Evolutionary conservation across 2,329 filamentous ascomycete species (phyloP).

Genomic region (Orbilia quercus): DNA sequence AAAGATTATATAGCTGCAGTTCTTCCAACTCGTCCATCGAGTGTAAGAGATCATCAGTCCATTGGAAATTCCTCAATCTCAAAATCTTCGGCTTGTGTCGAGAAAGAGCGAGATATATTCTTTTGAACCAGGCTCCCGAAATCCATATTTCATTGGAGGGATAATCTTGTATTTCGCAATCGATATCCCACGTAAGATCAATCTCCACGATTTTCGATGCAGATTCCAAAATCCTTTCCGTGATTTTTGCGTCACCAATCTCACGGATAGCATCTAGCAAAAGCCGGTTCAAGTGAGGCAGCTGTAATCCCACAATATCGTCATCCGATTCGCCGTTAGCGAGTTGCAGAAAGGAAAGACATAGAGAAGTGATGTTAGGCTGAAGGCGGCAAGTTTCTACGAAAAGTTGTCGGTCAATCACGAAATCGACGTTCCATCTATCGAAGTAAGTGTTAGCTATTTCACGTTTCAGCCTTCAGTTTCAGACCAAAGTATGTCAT

Average conservation of each 20-base stretch:
- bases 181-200: slow-evolving; percentile 6
- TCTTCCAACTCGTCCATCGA: slow-evolving; percentile 16
- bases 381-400: background rate
- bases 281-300: slow-evolving; percentile 27
- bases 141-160: no score
- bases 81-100: slow-evolving; percentile 9
- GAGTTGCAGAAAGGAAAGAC: slow-evolving; percentile 15
- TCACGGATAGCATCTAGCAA: slow-evolving; percentile 8
- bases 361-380: slow-evolving; percentile 25
- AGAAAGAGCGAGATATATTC: background rate
- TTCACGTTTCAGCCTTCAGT: no score
- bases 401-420: slow-evolving; percentile 1
- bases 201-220: slow-evolving; percentile 3
- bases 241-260: slow-evolving; percentile 3
- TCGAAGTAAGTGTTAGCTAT: no score
- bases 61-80: slow-evolving; percentile 8
- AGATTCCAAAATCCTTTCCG: slow-evolving; percentile 14
- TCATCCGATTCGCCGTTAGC: background rate
- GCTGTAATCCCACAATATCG: background rate
- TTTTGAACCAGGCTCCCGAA: background rate
- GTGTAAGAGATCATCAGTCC: slow-evolving; percentile 5
- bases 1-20: slow-evolving; percentile 16
- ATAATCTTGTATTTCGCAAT: no score
- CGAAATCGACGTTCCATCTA: slow-evolving; percentile 26
- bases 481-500: no score